These are phyloP conservation scores for Stachybotrys chlorohalonatus DNA, from an alignment of 2,329 filamentous ascomycete species.

Conservation along the genomic window DNA sequence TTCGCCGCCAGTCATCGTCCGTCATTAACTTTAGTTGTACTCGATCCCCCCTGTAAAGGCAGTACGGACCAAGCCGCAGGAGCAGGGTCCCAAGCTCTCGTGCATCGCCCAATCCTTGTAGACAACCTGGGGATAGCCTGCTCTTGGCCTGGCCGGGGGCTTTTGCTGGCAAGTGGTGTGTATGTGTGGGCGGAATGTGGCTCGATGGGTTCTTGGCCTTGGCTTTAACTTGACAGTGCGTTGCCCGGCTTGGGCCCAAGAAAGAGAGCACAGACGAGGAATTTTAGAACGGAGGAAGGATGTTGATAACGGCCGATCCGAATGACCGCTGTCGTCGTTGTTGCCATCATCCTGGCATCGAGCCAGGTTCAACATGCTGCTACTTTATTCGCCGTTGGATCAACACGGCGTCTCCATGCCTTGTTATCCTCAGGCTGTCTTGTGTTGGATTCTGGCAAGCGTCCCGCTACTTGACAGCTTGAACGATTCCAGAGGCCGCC, in stretches of 20 bases:
- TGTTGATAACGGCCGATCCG: background rate
- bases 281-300: background rate
- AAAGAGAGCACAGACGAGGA: background rate
- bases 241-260: background rate
- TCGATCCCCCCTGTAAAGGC: background rate
- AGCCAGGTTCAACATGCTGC: background rate
- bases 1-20: too few species aligned
- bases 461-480: too few species aligned
- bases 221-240: background rate
- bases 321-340: background rate
- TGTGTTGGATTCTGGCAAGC: background rate
- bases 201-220: background rate
- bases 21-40: too few species aligned
- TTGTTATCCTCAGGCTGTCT: background rate
- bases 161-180: background rate
- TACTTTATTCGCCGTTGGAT: background rate
- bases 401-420: background rate
- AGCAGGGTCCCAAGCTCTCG: background rate
- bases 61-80: background rate
- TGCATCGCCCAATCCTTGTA: background rate
- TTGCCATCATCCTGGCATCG: background rate
- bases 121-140: background rate
- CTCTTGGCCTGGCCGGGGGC: background rate
- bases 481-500: too few species aligned
- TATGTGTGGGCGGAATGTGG: background rate